Base-by-base conservation (phyloP, 2,329 filamentous ascomycete genomes). In the Aspergillus sp. region DNA sequence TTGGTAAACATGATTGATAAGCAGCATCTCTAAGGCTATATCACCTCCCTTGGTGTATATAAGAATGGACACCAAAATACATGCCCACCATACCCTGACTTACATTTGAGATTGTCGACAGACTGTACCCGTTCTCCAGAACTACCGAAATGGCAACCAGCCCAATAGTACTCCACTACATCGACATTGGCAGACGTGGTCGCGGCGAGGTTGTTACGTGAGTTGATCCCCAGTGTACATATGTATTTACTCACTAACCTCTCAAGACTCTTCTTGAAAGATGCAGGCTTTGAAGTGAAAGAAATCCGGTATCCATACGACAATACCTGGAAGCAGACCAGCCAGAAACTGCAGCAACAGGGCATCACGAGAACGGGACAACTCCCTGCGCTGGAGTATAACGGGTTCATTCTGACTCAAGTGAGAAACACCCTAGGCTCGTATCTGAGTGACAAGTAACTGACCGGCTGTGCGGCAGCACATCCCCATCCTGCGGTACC, bases 341-440 rank as follows among this genome's bases (percentile, higher is more conserved):
- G 64, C 32, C 53, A 66, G 11, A 59, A 61, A 43, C 56, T 73
- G 5, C 53, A 66, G 32, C 23, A 65, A 10, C 54, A 63, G 17
- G 64, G 65, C 1, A 52, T 66, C 3, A 60, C 55, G 3, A 34
- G 53, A 7, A 75, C 71, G 5, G 70, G 70, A 6, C 60, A 61
- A 20, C 47, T 75, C 9, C 73, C 73, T 4, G 63, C 63, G 0
- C 56, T 75, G 3, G 66, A 73, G 45, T 73, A 72, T 51, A 64
- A 72, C 25, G 71, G 68, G 3, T 43, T 57, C 5, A 53, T 66
- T 4, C 52, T 73, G 6, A 62, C 47, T 21, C 54, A 23, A 6
- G 21, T 23, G 3, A 23, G 21, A 23, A 23, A 23, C 3, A 23
- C 21, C 21, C 21, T 23, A 6, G 21, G 21, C 21, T 23, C 21